phyloP scores from a whole-genome alignment of 108 stramenopile species.

The Conticribra guillardii region DNA sequence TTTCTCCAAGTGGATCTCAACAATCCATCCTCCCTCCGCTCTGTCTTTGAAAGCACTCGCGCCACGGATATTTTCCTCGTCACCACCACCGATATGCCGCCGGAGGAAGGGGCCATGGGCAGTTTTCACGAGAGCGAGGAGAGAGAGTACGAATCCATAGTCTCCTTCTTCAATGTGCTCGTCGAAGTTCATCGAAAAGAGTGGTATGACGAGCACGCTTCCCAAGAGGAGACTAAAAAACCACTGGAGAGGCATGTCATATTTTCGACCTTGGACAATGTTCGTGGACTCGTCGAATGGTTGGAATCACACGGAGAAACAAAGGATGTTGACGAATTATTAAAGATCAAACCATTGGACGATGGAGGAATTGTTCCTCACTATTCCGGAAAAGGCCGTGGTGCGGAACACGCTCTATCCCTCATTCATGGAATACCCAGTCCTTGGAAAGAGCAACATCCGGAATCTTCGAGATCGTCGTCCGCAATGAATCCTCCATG shows the following conservation, averaged over 20 bases:
- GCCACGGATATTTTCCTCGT: slow-evolving; percentile 56
- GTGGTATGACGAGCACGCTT: slow-evolving; percentile 1
- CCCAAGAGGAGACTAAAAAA: neutral
- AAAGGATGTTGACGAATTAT: slow-evolving; percentile 13
- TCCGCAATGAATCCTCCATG: too few species aligned
- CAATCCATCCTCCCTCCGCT: slow-evolving; percentile 7
- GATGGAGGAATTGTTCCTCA: slow-evolving; percentile 71
- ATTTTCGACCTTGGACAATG: slow-evolving; percentile 60
- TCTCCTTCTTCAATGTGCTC: slow-evolving; percentile 46
- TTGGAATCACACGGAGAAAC: slow-evolving; percentile 15
- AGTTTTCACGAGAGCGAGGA: slow-evolving; percentile 50
- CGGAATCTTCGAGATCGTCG: too few species aligned
- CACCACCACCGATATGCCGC: slow-evolving; percentile 61
- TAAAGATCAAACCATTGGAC: slow-evolving; percentile 54
- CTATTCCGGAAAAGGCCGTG: slow-evolving; percentile 60
- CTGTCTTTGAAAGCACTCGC: slow-evolving; percentile 25
- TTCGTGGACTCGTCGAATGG: slow-evolving; percentile 47
- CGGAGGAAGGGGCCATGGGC: slow-evolving; percentile 20
- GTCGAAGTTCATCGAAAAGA: slow-evolving; percentile 40
- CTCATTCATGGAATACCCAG: slow-evolving; percentile 25
- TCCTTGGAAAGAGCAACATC: slow-evolving; percentile 16
- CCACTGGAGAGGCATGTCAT: slow-evolving; percentile 50
- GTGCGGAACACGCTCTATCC: slow-evolving; percentile 44
- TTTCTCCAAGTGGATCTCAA: slow-evolving; percentile 16
- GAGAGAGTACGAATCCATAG: slow-evolving; percentile 56